Percentiles rank a stretch among this genome's conserved stretches.
These are phyloP conservation scores for Neurospora intermedia DNA, from an alignment of 495 filamentous ascomycete species.

Conservation along the genomic window DNA sequence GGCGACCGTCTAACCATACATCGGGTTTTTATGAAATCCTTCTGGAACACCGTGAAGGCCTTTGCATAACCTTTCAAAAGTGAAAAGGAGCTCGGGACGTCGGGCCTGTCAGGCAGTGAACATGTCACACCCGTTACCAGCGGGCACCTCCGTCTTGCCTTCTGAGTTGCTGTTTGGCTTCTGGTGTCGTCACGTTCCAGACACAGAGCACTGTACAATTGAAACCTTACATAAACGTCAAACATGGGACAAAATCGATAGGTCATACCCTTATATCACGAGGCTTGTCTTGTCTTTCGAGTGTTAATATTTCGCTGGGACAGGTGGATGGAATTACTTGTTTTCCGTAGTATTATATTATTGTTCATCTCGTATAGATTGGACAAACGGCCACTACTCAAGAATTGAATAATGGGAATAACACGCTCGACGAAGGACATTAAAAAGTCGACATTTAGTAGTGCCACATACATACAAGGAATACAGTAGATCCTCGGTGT, in stretches of 20 bases:
- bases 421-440: too few relatives aligned
- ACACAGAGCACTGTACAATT: neutral
- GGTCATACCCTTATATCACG: neutral
- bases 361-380: too few relatives aligned
- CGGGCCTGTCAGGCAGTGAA: neutral
- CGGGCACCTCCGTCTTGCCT: neutral
- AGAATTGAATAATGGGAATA: too few relatives aligned
- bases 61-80: neutral
- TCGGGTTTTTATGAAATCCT: neutral
- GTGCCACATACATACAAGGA: neutral
- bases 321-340: neutral
- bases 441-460: neutral
- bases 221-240: neutral
- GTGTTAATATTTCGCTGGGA: neutral
- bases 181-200: neutral
- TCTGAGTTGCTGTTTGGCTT: neutral
- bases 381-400: too few relatives aligned
- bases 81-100: neutral
- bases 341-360: neutral
- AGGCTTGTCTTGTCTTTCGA: neutral
- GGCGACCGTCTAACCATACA: neutral
- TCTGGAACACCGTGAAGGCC: neutral
- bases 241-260: neutral
- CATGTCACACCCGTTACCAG: neutral
- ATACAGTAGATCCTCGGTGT: neutral